phyloP scores from a whole-genome alignment of 2,329 filamentous ascomycete genomes.

The Allantophomopsis lycopodina region DNA sequence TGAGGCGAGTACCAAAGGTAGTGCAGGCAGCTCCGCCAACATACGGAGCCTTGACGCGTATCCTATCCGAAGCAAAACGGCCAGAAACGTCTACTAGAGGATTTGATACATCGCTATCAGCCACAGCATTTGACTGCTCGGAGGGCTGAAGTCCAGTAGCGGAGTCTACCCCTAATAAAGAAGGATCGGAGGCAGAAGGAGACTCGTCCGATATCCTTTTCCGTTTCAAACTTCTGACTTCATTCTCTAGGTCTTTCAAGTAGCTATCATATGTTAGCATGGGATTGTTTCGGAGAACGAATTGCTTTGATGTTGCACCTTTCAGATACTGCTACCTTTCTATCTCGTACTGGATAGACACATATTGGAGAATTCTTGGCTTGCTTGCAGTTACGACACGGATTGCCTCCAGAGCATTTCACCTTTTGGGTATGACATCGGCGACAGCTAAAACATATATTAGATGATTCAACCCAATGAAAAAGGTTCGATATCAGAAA shows the following conservation, averaged over 20 bases:
- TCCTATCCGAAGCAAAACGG: conserved; percentile 15
- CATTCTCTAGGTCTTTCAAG: conserved; percentile 17
- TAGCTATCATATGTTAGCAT: conserved; percentile 11
- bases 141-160: conserved; percentile 5
- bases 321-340: conserved; percentile 22
- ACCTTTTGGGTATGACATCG: conserved; percentile 30
- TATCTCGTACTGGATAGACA: conserved; percentile 24
- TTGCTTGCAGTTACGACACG: conserved; percentile 24
- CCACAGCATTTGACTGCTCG: conserved; percentile 17
- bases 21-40: conserved; percentile 24
- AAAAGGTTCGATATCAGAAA: too few species aligned
- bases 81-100: too few species aligned
- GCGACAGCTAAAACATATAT: conserved; percentile 16
- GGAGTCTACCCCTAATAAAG: conserved; percentile 4
- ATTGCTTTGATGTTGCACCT: conserved; percentile 8
- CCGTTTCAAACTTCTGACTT: conserved; percentile 2
- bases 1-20: conserved; percentile 23
- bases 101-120: conserved; percentile 15
- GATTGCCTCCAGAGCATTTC: conserved; percentile 28
- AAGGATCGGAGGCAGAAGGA: not conserved
- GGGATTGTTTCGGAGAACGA: not conserved
- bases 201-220: not conserved
- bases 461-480: too few species aligned
- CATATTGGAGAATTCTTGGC: conserved; percentile 24
- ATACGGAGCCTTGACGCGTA: conserved; percentile 17